phyloP scores from a whole-genome alignment of 148 eudicot genomes.

The Arctostaphylos glauca region DNA sequence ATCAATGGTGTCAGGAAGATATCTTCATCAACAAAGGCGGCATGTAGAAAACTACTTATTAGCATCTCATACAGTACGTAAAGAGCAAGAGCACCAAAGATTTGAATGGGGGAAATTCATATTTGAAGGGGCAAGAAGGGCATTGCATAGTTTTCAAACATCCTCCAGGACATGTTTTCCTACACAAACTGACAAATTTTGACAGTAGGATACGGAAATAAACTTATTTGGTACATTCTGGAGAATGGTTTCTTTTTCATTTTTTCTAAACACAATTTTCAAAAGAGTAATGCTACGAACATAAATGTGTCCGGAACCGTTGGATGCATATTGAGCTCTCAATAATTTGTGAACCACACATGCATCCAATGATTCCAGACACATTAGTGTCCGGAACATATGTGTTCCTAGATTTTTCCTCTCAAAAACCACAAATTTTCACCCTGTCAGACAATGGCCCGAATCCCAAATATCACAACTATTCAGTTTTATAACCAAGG shows the following conservation, averaged over 20 bases:
- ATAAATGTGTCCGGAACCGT: no score
- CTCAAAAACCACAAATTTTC: not conserved
- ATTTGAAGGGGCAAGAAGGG: not conserved
- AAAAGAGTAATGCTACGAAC: no score
- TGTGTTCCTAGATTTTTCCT: not conserved
- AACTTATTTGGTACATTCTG: not conserved
- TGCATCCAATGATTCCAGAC: no score
- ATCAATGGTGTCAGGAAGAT: slow-evolving; percentile 68
- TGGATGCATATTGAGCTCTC: no score
- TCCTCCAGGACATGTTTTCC: not conserved
- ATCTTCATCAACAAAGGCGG: slow-evolving; percentile 28
- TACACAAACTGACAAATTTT: not conserved
- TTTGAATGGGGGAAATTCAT: not conserved
- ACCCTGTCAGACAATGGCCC: not conserved
- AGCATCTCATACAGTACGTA: not conserved
- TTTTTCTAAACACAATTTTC: slow-evolving; percentile 1
- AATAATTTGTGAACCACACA: no score
- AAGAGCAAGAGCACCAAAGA: not conserved
- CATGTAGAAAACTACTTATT: not conserved
- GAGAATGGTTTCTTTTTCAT: no score
- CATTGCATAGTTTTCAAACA: not conserved
- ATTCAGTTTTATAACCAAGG: not conserved
- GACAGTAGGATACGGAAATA: not conserved
- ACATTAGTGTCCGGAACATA: no score
- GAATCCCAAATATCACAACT: not conserved